A percentile compares a stretch with the other conserved stretches of the same genome.
Evolutionary conservation across 2,329 filamentous ascomycete species (phyloP).

Genomic region (Beauveria australis): DNA sequence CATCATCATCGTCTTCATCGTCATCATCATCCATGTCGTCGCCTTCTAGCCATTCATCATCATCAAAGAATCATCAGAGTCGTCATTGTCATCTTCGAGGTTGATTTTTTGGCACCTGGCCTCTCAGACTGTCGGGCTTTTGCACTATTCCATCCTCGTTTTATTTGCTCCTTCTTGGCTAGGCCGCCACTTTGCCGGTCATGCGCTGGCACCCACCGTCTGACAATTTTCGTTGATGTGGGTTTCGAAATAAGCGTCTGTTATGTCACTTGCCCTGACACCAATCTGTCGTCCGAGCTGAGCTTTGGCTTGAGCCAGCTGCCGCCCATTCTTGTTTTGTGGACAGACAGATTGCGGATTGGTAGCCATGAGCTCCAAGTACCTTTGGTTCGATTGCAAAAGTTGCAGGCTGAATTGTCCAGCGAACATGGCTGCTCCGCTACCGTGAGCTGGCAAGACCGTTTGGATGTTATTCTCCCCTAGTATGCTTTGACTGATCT

Average conservation of each 20-base stretch:
- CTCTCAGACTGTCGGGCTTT: no score
- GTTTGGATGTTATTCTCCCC: neutral
- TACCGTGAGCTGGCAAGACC: conserved; percentile 1
- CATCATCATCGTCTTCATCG: no score
- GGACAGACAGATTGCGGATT: neutral
- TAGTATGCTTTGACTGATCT: neutral
- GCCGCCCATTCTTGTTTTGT: neutral
- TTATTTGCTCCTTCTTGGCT: neutral
- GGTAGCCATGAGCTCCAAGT: conserved; percentile 2
- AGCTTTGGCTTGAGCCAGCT: neutral
- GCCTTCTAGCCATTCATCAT: no score
- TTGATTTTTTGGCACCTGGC: no score
- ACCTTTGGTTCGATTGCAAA: neutral
- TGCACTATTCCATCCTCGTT: no score
- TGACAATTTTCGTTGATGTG: neutral
- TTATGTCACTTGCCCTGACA: neutral
- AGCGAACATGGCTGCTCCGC: neutral
- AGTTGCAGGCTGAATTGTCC: neutral
- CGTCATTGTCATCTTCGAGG: no score
- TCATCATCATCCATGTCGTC: no score
- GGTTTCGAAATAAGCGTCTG: neutral
- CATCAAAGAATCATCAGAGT: no score
- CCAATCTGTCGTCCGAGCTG: neutral
- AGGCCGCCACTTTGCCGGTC: neutral
- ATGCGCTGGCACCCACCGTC: neutral